Conservation (phyloP, 2,329 filamentous ascomycete species). For the Tolypocladium amazonense region DNA sequence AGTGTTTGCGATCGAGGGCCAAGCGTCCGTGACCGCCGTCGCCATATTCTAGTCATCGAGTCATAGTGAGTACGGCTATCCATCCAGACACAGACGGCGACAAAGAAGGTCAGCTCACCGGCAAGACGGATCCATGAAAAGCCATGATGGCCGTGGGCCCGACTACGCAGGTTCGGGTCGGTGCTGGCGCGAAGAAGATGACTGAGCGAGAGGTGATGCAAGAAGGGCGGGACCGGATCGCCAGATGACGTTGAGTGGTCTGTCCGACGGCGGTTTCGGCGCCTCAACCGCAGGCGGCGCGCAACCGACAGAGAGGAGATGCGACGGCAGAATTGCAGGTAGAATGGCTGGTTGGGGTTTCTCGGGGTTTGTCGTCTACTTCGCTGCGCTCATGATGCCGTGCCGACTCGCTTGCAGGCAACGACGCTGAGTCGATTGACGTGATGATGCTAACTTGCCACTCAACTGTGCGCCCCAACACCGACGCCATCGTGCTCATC, state of each 20-base stretch:
- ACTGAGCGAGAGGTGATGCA: neutral
- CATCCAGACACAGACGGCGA: neutral
- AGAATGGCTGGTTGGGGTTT: neutral
- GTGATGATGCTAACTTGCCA: neutral
- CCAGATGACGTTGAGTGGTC: neutral
- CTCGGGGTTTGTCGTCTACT: conserved; percentile 4
- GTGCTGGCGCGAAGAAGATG: too few species aligned
- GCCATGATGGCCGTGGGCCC: conserved; percentile 10
- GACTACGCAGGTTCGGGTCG: neutral
- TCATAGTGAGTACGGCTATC: neutral
- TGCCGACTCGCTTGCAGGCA: neutral
- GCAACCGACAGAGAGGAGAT: neutral
- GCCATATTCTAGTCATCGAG: conserved; percentile 24
- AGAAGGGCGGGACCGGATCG: neutral
- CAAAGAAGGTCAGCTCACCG: conserved; percentile 9
- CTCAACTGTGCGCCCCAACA: neutral
- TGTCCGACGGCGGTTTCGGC: neutral
- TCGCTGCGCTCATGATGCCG: conserved; percentile 9
- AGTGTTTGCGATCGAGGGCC: conserved; percentile 33
- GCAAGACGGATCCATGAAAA: conserved; percentile 16
- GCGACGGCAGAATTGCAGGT: neutral
- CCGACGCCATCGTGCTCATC: conserved; percentile 2
- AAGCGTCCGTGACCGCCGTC: conserved; percentile 30
- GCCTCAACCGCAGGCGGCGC: neutral
- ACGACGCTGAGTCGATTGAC: neutral